Base-by-base conservation (phyloP, 345 rosid species). In the Eucalyptus dawsonii region DNA sequence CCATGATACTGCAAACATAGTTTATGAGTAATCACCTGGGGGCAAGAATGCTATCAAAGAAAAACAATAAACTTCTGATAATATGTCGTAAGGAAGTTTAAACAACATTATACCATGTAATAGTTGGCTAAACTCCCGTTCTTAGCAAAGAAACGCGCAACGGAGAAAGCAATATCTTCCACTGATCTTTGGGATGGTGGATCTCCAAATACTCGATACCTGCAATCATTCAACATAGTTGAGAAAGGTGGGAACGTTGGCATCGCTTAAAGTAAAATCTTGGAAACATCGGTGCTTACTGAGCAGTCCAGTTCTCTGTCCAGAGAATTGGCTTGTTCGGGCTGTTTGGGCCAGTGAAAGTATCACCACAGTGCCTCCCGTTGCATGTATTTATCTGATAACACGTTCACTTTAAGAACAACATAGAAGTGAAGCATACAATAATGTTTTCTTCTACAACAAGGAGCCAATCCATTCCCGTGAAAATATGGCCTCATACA, bases 271-370 rank as follows among this genome's bases (percentile, higher is more conserved):
- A 40, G 85, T 76, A 40, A 76, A 40, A 40, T 88, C 47, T 40
- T 76, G 25, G 29, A 76, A 37, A 76, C 85, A 11, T 40, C 15
- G 29, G 22, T 11, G 87, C 97, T 67, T 85, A 95, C 95, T 93
- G 92, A 50, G 95, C 94, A 67, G 97, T 95, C 97, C 98, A 97
- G 89, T 96, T 95, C 92, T 96, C 99, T 2, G 99, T 96, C 98
- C 98, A 97, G 37, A 96, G 69, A 27, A 91, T 89, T 31, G 98
- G 99, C 88, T 94, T 96, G 89, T 93, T 54, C 3, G 93, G 95
- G 62, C 27, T 88, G 90, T 95, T 96, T 16, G 99, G 98, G n/a
- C 87, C 87, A 51, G 90, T 56, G 91, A 95, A 97, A 22, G 94
- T 93, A 65, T 93, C 96, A 37, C 99, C 96, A 40, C 99, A 96